Conservation (phyloP, 1,284 basidiomycete genomes). For the Papiliotrema laurentii region DNA sequence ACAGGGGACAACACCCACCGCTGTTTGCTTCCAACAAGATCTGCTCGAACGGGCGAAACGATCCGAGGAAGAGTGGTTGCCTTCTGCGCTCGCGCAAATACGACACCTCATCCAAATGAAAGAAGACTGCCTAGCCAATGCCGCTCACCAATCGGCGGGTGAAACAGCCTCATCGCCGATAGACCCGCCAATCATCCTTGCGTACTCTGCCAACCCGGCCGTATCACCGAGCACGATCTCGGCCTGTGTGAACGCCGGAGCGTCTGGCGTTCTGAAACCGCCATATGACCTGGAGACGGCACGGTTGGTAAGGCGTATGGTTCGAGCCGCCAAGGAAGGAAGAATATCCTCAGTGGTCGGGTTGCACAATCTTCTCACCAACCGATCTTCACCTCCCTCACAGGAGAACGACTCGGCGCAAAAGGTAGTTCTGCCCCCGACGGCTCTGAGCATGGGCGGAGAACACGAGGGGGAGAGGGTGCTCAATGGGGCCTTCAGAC, state of each 20-base stretch:
- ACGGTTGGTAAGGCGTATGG: slow-evolving; percentile 25
- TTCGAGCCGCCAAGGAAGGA: slow-evolving; percentile 25
- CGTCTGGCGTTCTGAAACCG: slow-evolving; percentile 42
- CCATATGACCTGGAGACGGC: slow-evolving; percentile 36
- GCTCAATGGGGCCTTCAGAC: slow-evolving; percentile 16
- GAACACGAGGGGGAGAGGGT: slow-evolving; percentile 42
- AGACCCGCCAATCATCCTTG: slow-evolving; percentile 32
- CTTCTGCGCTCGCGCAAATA: slow-evolving; percentile 33
- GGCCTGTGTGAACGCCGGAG: slow-evolving; percentile 38
- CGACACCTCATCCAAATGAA: slow-evolving; percentile 23
- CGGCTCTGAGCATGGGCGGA: slow-evolving; percentile 32
- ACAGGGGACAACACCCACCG: slow-evolving; percentile 43
- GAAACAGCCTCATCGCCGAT: neutral
- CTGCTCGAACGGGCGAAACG: slow-evolving; percentile 39
- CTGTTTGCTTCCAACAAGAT: slow-evolving; percentile 48
- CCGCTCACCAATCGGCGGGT: too few species aligned
- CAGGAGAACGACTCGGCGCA: slow-evolving; percentile 10
- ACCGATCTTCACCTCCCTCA: neutral
- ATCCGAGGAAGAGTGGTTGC: slow-evolving; percentile 44
- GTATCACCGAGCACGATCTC: slow-evolving; percentile 29
- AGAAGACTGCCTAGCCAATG: slow-evolving; percentile 5
- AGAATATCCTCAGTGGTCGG: slow-evolving; percentile 11
- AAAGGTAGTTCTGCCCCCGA: slow-evolving; percentile 38
- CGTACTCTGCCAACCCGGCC: slow-evolving; percentile 42
- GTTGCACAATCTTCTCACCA: neutral